Evolutionary conservation across 805 yeast species (phyloP).

Genomic region (Ogataea ganodermae): DNA sequence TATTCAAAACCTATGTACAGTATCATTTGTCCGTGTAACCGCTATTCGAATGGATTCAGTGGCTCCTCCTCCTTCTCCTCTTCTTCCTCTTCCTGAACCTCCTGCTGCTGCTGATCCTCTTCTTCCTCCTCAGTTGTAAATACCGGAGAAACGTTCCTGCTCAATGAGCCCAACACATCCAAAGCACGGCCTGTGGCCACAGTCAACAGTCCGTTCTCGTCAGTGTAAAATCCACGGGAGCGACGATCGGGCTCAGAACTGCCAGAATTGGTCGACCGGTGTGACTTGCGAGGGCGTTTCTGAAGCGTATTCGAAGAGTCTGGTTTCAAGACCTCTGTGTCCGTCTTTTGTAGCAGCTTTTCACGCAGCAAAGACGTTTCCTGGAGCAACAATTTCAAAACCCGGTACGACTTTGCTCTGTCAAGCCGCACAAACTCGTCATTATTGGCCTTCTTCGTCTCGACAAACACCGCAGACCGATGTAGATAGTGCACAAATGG

Average conservation of each 20-base stretch:
- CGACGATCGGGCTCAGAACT: neutral
- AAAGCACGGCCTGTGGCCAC: slow-evolving; percentile 9
- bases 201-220: slow-evolving; percentile 6
- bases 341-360: neutral
- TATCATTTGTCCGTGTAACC: too few relatives aligned
- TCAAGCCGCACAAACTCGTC: slow-evolving; percentile 16
- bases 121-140: slow-evolving; percentile 1
- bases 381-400: slow-evolving; percentile 4
- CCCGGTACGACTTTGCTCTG: slow-evolving; percentile 9
- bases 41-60: neutral
- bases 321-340: too few relatives aligned
- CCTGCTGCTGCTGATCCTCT: neutral
- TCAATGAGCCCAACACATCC: slow-evolving; percentile 10
- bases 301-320: neutral
- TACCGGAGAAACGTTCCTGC: slow-evolving; percentile 6
- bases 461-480: slow-evolving; percentile 13
- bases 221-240: neutral
- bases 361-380: neutral
- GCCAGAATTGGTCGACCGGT: neutral
- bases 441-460: slow-evolving; percentile 4
- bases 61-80: neutral
- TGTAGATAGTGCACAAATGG: slow-evolving; percentile 18
- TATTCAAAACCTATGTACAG: too few relatives aligned
- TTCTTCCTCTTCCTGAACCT: neutral
- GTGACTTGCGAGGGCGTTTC: neutral